phyloP scores from a whole-genome alignment of 202 grass and related monocot species.

The Sporobolus alterniflorus region DNA sequence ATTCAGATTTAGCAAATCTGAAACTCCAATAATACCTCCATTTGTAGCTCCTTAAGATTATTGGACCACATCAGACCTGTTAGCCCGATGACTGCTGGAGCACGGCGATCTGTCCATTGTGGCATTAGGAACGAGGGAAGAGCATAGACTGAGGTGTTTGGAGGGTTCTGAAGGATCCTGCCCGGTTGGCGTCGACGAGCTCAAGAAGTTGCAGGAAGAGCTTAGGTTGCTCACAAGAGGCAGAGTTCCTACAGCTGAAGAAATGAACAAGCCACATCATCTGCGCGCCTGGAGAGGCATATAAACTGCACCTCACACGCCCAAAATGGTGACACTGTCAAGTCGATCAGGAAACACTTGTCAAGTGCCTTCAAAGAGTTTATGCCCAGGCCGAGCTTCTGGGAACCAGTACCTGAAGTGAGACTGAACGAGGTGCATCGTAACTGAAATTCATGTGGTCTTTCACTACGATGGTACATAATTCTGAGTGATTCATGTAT shows the following conservation, averaged over 20 bases:
- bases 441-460: neutral
- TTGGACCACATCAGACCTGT: slow-evolving; percentile 20
- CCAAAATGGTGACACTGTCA: slow-evolving; percentile 30
- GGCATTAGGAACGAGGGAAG: slow-evolving; percentile 47
- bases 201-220: slow-evolving; percentile 48
- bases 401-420: slow-evolving; percentile 37
- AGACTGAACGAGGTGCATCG: slow-evolving; percentile 47
- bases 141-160: neutral
- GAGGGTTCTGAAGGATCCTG: neutral
- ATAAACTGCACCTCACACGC: slow-evolving; percentile 42
- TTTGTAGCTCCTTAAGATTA: slow-evolving; percentile 13
- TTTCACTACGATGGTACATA: neutral
- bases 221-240: slow-evolving; percentile 39
- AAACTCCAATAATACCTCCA: neutral
- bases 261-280: slow-evolving; percentile 18
- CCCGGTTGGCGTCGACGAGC: slow-evolving; percentile 36
- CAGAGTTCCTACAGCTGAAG: slow-evolving; percentile 28
- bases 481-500: neutral
- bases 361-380: slow-evolving; percentile 45
- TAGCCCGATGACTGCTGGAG: slow-evolving; percentile 38
- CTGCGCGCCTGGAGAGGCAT: slow-evolving; percentile 36
- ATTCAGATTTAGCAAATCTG: neutral
- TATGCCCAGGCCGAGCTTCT: slow-evolving; percentile 36
- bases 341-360: slow-evolving; percentile 50
- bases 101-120: slow-evolving; percentile 59